phyloP scores from a whole-genome alignment of 176 grass and related monocot species.

The Pontederia paniculata region DNA sequence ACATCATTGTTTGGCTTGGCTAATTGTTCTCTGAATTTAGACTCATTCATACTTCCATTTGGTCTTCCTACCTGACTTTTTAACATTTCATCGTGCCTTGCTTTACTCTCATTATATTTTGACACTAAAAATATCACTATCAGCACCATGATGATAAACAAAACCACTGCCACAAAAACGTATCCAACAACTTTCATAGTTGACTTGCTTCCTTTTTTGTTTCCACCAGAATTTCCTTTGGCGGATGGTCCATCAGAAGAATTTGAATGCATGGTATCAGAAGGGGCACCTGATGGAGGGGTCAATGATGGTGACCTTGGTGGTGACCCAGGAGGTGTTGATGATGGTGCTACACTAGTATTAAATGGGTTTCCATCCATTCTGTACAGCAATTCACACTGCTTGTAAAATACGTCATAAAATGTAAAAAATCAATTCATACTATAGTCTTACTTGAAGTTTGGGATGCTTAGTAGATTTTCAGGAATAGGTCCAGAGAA shows the following conservation, averaged over 20 bases:
- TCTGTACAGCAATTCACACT: conserved; percentile 33
- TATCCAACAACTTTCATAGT: conserved; percentile 68
- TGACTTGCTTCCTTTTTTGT: conserved; percentile 34
- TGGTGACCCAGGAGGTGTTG: conserved; percentile 28
- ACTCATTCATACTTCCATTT: conserved; percentile 32
- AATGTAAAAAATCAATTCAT: conserved; percentile 2
- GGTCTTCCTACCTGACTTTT: conserved; percentile 37
- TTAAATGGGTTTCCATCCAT: conserved; percentile 98
- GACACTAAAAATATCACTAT: conserved; percentile 57
- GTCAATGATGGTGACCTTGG: conserved; percentile 23
- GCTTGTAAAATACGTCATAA: conserved; percentile 26
- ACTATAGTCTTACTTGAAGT: conserved; percentile 55
- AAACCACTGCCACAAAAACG: conserved; percentile 59
- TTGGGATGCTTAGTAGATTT: conserved; percentile 59
- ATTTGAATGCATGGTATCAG: conserved; percentile 32
- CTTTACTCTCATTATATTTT: conserved; percentile 61
- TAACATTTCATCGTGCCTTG: conserved; percentile 27
- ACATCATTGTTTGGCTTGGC: conserved; percentile 41
- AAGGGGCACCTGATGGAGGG: conserved; percentile 39
- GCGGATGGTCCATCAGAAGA: conserved; percentile 32
- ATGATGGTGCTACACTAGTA: conserved; percentile 73
- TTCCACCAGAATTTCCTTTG: conserved; percentile 17
- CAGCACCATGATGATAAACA: conserved; percentile 46
- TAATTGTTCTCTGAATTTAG: conserved; percentile 42
- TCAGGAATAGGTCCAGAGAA: conserved; percentile 84